Evolutionary conservation across 2,329 filamentous ascomycete species (phyloP).

Genomic region (Moelleriella libera): DNA sequence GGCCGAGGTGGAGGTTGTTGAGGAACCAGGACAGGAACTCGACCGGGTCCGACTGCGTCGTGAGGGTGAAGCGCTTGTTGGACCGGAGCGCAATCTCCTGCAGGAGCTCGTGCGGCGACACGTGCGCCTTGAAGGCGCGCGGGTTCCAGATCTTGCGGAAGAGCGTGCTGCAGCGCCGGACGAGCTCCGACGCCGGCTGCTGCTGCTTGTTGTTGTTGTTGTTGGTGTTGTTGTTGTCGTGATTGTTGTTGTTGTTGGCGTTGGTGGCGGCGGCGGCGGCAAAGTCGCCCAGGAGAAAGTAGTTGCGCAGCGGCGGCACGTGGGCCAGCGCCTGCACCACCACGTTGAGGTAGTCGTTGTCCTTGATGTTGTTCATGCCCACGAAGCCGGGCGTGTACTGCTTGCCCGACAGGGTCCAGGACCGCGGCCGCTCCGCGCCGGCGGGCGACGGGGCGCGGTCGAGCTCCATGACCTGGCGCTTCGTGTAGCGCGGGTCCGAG

Average conservation of each 20-base stretch:
- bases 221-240: no score
- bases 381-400: constrained; percentile 90
- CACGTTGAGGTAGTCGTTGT: constrained; percentile 97
- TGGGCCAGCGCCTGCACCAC: constrained; percentile 85
- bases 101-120: constrained; percentile 91
- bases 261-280: constrained; percentile 19
- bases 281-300: constrained; percentile 77
- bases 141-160: constrained; percentile 98
- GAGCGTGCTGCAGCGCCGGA: constrained; percentile 75
- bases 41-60: constrained; percentile 83
- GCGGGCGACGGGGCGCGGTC: constrained; percentile 37
- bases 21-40: constrained; percentile 97
- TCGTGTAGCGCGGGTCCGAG: constrained; percentile 76
- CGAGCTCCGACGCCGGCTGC: constrained; percentile 48
- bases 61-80: constrained; percentile 84
- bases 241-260: no score
- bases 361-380: constrained; percentile 99
- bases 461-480: constrained; percentile 64
- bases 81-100: constrained; percentile 87
- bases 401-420: constrained; percentile 57
- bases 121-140: constrained; percentile 88
- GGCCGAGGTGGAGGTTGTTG: constrained; percentile 82
- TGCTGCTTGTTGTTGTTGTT: no score
- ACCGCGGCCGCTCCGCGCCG: constrained; percentile 36
- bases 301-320: constrained; percentile 80